Percentiles rank a stretch among this genome's conserved stretches.
phyloP scores from a whole-genome alignment of 2,329 filamentous ascomycete genomes.

The Alternaria postmessia region DNA sequence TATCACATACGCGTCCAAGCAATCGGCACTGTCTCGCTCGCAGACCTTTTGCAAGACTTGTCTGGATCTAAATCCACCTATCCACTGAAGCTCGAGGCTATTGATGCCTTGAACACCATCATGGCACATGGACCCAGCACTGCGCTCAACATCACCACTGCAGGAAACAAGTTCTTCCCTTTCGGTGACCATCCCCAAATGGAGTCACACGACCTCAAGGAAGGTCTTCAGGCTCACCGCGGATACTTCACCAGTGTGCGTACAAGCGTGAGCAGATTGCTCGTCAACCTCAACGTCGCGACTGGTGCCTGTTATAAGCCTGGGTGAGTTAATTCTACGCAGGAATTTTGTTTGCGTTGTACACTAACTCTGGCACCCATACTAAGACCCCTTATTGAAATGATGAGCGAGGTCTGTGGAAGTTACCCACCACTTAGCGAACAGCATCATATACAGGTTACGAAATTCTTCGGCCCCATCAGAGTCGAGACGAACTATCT shows the following conservation, averaged over 20 bases:
- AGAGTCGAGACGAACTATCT: conserved; percentile 54
- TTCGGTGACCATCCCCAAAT: conserved; percentile 56
- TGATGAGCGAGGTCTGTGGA: conserved; percentile 35
- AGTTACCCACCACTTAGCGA: conserved; percentile 15
- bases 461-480: conserved; percentile 49
- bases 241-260: conserved; percentile 71
- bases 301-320: conserved; percentile 66
- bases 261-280: conserved; percentile 63
- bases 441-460: conserved; percentile 15
- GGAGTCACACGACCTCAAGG: conserved; percentile 55
- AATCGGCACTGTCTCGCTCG: conserved; percentile 35
- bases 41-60: conserved; percentile 57
- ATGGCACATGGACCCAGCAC: conserved; percentile 59
- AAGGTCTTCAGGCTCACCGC: conserved; percentile 64
- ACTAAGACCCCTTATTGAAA: conserved; percentile 42
- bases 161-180: conserved; percentile 58
- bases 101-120: conserved; percentile 68
- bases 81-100: conserved; percentile 57
- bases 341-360: neutral
- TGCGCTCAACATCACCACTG: conserved; percentile 53
- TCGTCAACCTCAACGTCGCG: conserved; percentile 71
- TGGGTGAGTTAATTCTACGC: conserved; percentile 22
- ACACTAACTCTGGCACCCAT: neutral
- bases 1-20: conserved; percentile 30
- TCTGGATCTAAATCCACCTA: conserved; percentile 53